Evolutionary conservation across 768 basidiomycete species (phyloP).

Genomic region (Rhodocollybia butyracea): DNA sequence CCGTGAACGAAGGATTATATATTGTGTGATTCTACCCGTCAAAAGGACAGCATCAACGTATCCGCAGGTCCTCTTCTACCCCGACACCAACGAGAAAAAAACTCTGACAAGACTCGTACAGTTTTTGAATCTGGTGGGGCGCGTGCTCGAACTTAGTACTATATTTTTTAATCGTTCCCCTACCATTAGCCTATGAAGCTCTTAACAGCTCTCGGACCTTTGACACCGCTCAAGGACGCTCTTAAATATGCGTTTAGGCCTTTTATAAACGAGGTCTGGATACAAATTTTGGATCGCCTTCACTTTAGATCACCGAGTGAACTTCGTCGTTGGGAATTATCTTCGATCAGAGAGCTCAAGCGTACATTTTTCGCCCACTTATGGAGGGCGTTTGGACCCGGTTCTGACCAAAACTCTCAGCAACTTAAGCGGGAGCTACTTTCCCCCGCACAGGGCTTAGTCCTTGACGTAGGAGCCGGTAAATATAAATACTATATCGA

Average conservation of each 20-base stretch:
- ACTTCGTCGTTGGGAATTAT: background rate
- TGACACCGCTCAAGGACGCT: background rate
- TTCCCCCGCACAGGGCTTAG: constrained; percentile 51
- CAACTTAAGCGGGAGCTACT: constrained; percentile 46
- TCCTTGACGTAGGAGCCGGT: constrained; percentile 73
- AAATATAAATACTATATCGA: too few species aligned
- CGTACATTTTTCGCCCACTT: constrained; percentile 54
- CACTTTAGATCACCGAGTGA: background rate
- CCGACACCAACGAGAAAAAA: too few species aligned
- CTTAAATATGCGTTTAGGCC: background rate
- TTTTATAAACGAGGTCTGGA: background rate
- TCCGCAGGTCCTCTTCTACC: too few species aligned
- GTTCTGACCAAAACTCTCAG: constrained; percentile 39
- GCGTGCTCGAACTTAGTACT: too few species aligned
- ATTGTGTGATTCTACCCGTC: too few species aligned
- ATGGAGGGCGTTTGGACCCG: constrained; percentile 49
- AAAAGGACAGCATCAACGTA: too few species aligned
- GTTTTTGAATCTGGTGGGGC: too few species aligned
- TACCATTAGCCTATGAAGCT: background rate
- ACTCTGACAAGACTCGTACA: too few species aligned
- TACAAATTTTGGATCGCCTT: background rate
- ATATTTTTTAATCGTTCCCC: too few species aligned
- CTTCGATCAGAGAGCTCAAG: background rate
- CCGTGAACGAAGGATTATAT: too few species aligned
- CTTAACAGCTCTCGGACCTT: background rate